Base-by-base conservation (phyloP, 208 protist genomes). In the Acanthamoeba sp. region DNA sequence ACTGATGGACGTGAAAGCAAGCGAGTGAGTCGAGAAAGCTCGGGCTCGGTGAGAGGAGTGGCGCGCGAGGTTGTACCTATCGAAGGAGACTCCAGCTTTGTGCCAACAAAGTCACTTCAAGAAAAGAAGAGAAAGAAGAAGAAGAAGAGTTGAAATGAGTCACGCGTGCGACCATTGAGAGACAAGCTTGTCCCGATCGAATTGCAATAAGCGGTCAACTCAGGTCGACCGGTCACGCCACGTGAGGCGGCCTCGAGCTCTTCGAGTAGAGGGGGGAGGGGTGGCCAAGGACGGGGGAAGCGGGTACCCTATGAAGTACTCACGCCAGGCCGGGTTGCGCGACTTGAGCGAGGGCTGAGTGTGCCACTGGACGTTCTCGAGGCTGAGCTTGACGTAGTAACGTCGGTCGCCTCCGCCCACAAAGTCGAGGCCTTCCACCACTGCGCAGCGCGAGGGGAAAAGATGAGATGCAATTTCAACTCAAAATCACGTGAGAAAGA, bases 221-320 rank as follows among this genome's bases (percentile, higher is more conserved):
- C 45, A 50, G 45, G 18, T 50, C 45, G 45, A 12, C 45, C 45
- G 45, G 10, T 3, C 42, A 48, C 42, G 10, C 42, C 6, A 48
- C 42, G 10, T 10, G 10, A 3, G 10, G 6, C 42, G 42, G 3
- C 6, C 42, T 48, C 10, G 42, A 10, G 3, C 6, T 10, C 6
- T 3, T 48, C 10, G 42, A 16, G 45, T 50, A 50, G 45, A 18
- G 0, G 45, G 45, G 45, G 1, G 45, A 14, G 45, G 45, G 45
- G 45, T 7, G 45, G n/a, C 45, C 45, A 50, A 50, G 45, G 45
- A 50, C 10, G 45, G 4, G 45, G 2, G 29, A 22, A 69, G 22
- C 18, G 62, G 20, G 66, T 76, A 76, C 66, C 66, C 66, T 12
- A 76, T 76, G 66, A 76, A 76, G 66, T 76, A 76, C 66, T 76